Base-by-base conservation (phyloP, 2,329 filamentous ascomycete species). In the Colletotrichum sp. region DNA sequence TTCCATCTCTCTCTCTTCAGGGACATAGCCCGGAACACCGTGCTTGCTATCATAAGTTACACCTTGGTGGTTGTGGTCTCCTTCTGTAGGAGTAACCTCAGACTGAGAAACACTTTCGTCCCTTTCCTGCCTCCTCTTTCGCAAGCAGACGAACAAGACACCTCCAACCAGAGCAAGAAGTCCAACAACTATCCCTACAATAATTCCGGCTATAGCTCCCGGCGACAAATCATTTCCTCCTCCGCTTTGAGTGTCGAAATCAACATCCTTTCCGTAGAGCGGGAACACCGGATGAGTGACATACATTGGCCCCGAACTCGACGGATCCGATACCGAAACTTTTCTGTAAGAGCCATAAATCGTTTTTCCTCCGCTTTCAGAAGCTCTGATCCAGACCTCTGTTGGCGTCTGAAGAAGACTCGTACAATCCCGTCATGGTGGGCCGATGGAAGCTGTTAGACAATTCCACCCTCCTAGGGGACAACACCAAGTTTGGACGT, bases 401-500 rank as follows among this genome's bases (percentile, higher is more conserved):
- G 39, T 73, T 25, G 55, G 66, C 19, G 71, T 69, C n/a, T 36
- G 68, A 32, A 73, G 27, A 6, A 57, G 22, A n/a, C 55, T 73
- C 19, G 63, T 39, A 39, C 71, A 73, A 28, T 63, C 71, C 27
- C 71, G 55, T 13, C 30, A 52, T 4, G 36, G 65, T 6, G 52
- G 19, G 19, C 19, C 39, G n/a, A 5, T 25, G 19, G 16, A 19
- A 9, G n/a, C 7, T 13, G 7, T 57, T 36, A 30, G 55, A 39
- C 71, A 73, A 16, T 27, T 32, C 55, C 67, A 69, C 7, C 25
- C 57, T 6, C 71, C 66, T 5, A 44, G 22, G 3, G 65, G 65
- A 30, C 71, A 73, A 32, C 71, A 69, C 71, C 71, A 73, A 9
- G 71, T 69, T 57, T 73, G 71, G 8, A 52, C 30, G 8, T 39